These are phyloP conservation scores for Blastomyces emzantsi DNA, from an alignment of 2,329 filamentous ascomycete species.

Conservation along the genomic window DNA sequence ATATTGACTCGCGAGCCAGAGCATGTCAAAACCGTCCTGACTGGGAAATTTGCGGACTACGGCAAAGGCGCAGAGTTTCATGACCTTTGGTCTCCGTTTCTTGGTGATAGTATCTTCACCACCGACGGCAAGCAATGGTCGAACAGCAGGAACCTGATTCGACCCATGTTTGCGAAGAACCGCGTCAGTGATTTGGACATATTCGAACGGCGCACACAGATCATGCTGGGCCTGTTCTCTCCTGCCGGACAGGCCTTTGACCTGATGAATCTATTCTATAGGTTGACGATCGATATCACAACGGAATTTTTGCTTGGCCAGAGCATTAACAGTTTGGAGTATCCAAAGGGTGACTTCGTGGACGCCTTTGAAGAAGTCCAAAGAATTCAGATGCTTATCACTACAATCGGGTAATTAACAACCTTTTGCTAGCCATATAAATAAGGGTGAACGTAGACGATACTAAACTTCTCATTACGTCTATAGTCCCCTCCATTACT, in stretches of 20 bases:
- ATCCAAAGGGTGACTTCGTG: slow-evolving; percentile 60
- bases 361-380: slow-evolving; percentile 69
- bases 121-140: slow-evolving; percentile 69
- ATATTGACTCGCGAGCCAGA: slow-evolving; percentile 67
- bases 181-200: slow-evolving; percentile 66
- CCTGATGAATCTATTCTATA: slow-evolving; percentile 23
- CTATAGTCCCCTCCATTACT: slow-evolving; percentile 45
- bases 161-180: slow-evolving; percentile 71
- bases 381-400: slow-evolving; percentile 49
- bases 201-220: slow-evolving; percentile 64
- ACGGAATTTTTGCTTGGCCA: slow-evolving; percentile 71
- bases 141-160: slow-evolving; percentile 59
- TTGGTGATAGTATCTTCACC: slow-evolving; percentile 57
- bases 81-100: slow-evolving; percentile 52
- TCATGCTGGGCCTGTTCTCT: slow-evolving; percentile 55
- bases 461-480: neutral
- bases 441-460: neutral
- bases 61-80: slow-evolving; percentile 72
- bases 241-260: slow-evolving; percentile 37
- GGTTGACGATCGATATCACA: slow-evolving; percentile 66
- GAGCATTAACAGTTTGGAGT: slow-evolving; percentile 50
- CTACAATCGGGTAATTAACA: slow-evolving; percentile 4
- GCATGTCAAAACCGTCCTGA: slow-evolving; percentile 72
- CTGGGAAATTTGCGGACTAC: slow-evolving; percentile 66
- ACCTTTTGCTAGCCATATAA: neutral